Percentiles rank a stretch among this genome's conserved stretches.
phyloP scores from a whole-genome alignment of 2,329 filamentous ascomycete species.

The Ophiostoma sp. region DNA sequence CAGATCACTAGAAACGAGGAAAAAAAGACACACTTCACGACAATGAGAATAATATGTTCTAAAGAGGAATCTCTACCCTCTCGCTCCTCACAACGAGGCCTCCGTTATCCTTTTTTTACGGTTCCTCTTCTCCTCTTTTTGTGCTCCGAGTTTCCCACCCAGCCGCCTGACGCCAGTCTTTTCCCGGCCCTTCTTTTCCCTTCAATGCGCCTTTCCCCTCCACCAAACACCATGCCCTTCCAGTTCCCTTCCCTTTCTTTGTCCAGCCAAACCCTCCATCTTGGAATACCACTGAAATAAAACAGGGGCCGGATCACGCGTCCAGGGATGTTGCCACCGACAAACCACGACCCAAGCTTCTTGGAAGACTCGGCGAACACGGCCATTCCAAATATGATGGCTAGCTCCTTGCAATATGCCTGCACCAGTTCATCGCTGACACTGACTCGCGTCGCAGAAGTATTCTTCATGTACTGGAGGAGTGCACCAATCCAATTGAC shows the following conservation, averaged over 20 bases:
- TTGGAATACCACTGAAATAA: constrained; percentile 22
- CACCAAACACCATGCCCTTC: background rate
- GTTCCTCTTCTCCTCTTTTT: too few species aligned
- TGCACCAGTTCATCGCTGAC: constrained; percentile 10
- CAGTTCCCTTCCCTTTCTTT: constrained; percentile 16
- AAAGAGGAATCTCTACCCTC: too few species aligned
- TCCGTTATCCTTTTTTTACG: too few species aligned
- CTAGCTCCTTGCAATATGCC: constrained; percentile 16
- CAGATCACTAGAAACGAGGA: too few species aligned
- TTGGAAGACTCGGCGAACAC: constrained; percentile 19
- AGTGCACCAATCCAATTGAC: constrained; percentile 22
- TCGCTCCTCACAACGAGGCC: too few species aligned
- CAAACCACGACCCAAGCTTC: constrained; percentile 25
- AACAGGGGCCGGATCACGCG: constrained; percentile 24
- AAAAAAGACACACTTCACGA: too few species aligned
- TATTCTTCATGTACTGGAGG: constrained; percentile 20
- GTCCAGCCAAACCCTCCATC: constrained; percentile 19
- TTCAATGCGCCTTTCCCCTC: too few species aligned
- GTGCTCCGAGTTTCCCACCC: too few species aligned
- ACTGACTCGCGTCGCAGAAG: constrained; percentile 21
- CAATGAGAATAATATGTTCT: too few species aligned
- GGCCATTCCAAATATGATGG: constrained; percentile 15
- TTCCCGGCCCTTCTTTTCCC: too few species aligned
- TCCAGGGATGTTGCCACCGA: constrained; percentile 28
- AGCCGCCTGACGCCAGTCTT: too few species aligned